Base-by-base conservation (phyloP, 768 basidiomycete species). In the Naematelia encephala region DNA sequence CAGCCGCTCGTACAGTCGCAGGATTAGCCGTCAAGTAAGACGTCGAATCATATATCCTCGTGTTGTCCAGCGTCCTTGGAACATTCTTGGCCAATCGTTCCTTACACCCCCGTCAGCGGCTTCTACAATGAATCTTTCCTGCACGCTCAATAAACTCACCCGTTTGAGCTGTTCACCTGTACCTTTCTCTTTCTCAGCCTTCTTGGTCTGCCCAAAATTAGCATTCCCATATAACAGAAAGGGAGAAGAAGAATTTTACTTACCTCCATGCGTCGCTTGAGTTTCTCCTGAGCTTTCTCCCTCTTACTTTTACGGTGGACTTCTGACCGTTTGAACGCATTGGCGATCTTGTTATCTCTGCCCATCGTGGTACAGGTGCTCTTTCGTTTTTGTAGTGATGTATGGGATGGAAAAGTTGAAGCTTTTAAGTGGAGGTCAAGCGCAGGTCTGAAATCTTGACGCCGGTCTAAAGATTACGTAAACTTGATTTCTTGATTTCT, bases 41-140 rank as follows among this genome's bases (percentile, higher is more conserved):
- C 4, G 67, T 72, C 4, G 78, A 64, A 39, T 78, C 77, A 67
- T 85, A 88, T 76, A 93, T 87, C 61, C 93, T 85, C 60, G 86
- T 88, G 74, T 97, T 98, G 73, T 99, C 96, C 22, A 97, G 84
- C 0, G 96, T 99, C 46, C 84, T 83, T 0, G 93, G 93, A 10
- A 93, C 82, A 80, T 96, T 96, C 68, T 88, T 84, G 4, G 84
- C 82, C 22, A 89, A 79, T 57, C 92, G 85, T 85, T 86, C 87
- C 91, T 93, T 58, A 11, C n/a, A n/a, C n/a, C n/a, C 21, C n/a
- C n/a, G n/a, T n/a, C 21, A 45, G 16, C 44, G 12, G 23, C 16
- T 60, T 59, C 22, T 54, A n/a, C n/a, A n/a, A n/a, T n/a, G n/a
- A n/a, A n/a, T n/a, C n/a, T n/a, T n/a, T n/a, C n/a, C n/a, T 45